Percentiles rank a stretch among this genome's conserved stretches.
Evolutionary conservation across 208 protist species (phyloP).

Genomic region (Porcisia deanei): DNA sequence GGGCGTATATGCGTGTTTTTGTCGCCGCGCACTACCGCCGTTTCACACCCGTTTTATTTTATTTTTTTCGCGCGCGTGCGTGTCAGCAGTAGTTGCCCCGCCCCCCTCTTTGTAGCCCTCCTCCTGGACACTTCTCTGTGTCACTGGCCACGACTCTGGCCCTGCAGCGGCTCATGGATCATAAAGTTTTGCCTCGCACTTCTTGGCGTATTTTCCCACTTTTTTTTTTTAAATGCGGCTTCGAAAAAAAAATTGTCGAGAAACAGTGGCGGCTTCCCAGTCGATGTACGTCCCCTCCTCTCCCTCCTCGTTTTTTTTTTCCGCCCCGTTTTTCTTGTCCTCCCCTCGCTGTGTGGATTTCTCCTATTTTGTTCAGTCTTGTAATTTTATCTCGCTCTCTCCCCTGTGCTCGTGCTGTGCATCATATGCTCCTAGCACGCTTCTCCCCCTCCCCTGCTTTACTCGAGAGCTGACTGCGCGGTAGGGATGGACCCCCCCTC

Average conservation of each 20-base stretch:
- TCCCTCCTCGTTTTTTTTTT: background rate
- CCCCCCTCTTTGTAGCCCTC: no score
- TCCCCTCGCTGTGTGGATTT: no score
- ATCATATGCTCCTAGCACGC: no score
- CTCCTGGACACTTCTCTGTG: background rate
- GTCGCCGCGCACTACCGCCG: background rate
- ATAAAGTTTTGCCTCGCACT: background rate
- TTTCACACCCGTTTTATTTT: no score
- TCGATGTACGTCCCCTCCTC: background rate
- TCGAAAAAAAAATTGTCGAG: background rate
- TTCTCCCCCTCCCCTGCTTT: no score
- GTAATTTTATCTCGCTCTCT: background rate
- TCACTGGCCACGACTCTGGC: background rate
- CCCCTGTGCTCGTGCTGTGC: background rate
- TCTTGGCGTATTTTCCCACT: background rate
- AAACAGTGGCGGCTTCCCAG: no score
- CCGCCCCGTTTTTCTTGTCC: background rate
- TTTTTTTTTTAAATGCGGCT: no score
- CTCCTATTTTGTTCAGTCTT: no score
- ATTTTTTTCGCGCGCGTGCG: no score
- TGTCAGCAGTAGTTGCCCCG: no score
- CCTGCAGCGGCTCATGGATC: background rate
- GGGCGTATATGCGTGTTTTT: background rate
- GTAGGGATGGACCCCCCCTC: no score
- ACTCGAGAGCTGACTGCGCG: no score